phyloP scores from a whole-genome alignment of 768 basidiomycete genomes.

The Gloeostereum incarnatum region DNA sequence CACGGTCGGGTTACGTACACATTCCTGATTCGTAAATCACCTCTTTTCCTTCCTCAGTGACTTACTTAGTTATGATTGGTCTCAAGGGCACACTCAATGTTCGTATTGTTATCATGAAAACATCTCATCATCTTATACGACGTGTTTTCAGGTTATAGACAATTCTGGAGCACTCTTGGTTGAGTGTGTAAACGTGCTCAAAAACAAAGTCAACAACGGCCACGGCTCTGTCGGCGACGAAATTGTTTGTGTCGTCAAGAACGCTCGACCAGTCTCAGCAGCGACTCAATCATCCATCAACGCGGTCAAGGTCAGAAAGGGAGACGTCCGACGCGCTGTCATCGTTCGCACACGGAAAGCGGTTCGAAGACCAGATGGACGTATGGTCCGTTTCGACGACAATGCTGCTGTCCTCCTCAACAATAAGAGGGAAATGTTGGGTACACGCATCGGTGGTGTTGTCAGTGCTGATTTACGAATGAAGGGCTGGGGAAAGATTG shows the following conservation, averaged over 20 bases:
- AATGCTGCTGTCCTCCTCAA: slow-evolving; percentile 92
- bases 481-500: slow-evolving; percentile 93
- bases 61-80: slow-evolving; percentile 98
- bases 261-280: slow-evolving; percentile 73
- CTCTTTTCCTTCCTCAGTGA: too few relatives aligned
- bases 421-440: slow-evolving; percentile 93
- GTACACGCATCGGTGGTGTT: slow-evolving; percentile 89
- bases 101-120: slow-evolving; percentile 13
- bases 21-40: too few relatives aligned
- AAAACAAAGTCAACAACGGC: slow-evolving; percentile 93
- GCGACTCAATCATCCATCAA: slow-evolving; percentile 59
- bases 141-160: slow-evolving; percentile 82
- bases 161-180: slow-evolving; percentile 93
- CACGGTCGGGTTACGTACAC: too few relatives aligned
- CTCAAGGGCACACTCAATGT: slow-evolving; percentile 90
- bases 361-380: slow-evolving; percentile 81
- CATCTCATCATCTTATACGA: neutral
- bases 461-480: slow-evolving; percentile 86
- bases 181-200: slow-evolving; percentile 94
- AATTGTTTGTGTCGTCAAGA: slow-evolving; percentile 91
- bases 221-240: slow-evolving; percentile 93
- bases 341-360: slow-evolving; percentile 90
- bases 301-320: slow-evolving; percentile 84
- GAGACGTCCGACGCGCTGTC: slow-evolving; percentile 93
- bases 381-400: slow-evolving; percentile 87